Conservation (phyloP, 2,329 filamentous ascomycete genomes). For the Talaromyces sp. region DNA sequence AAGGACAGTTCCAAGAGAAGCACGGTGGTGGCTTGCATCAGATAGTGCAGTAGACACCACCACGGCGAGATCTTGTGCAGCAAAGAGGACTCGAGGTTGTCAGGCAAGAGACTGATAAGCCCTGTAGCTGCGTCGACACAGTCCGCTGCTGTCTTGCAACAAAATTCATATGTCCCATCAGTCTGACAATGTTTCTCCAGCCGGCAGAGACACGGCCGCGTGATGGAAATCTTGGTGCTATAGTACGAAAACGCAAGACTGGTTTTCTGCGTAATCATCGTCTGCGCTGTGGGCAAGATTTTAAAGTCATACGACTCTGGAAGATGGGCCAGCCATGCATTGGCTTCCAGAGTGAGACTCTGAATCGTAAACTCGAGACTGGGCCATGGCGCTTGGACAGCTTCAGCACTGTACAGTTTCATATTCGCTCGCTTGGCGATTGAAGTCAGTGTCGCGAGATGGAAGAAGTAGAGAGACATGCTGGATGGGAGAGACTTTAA, state of each 20-base stretch:
- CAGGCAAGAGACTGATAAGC: slow-evolving; percentile 36
- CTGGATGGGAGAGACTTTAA: slow-evolving; percentile 32
- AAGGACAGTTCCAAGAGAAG: slow-evolving; percentile 42
- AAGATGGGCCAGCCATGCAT: slow-evolving; percentile 36
- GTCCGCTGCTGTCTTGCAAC: slow-evolving; percentile 32
- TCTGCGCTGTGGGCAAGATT: slow-evolving; percentile 24
- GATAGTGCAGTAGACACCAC: slow-evolving; percentile 41
- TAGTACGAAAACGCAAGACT: slow-evolving; percentile 39
- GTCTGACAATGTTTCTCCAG: slow-evolving; percentile 29
- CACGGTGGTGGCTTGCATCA: slow-evolving; percentile 41
- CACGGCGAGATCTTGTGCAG: slow-evolving; percentile 37
- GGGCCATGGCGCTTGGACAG: slow-evolving; percentile 30
- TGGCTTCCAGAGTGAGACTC: slow-evolving; percentile 32
- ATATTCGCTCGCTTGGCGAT: slow-evolving; percentile 34
- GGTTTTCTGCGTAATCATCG: slow-evolving; percentile 32
- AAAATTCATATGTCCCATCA: slow-evolving; percentile 31
- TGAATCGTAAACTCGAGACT: slow-evolving; percentile 34
- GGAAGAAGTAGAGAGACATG: slow-evolving; percentile 37
- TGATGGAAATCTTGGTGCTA: slow-evolving; percentile 38
- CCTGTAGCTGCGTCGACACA: slow-evolving; percentile 41
- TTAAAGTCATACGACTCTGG: slow-evolving; percentile 37
- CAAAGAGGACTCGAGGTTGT: slow-evolving; percentile 30
- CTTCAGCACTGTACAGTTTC: slow-evolving; percentile 36
- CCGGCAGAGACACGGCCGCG: slow-evolving; percentile 40
- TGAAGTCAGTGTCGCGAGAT: slow-evolving; percentile 31